A percentile compares a stretch with the other conserved stretches of the same genome.
phyloP scores from a whole-genome alignment of 306 rosid species.

The Rubus parviflorus region DNA sequence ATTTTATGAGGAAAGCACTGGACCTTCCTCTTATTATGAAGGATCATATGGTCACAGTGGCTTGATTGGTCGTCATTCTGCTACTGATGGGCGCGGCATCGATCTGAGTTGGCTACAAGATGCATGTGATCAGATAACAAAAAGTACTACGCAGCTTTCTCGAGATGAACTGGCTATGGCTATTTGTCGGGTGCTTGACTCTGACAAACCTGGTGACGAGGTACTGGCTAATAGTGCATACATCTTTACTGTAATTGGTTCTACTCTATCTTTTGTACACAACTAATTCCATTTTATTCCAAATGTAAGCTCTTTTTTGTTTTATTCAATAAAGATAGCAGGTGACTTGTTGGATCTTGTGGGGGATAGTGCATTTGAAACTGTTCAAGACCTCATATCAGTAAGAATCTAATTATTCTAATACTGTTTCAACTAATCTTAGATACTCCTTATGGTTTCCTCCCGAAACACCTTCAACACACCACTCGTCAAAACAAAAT shows the following conservation, averaged over 20 bases:
- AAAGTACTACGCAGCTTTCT: conserved; percentile 53
- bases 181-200: conserved; percentile 86
- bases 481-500: background rate
- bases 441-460: conserved; percentile 1
- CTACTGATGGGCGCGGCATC: conserved; percentile 37
- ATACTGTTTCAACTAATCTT: conserved; percentile 13
- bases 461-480: background rate
- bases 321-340: conserved; percentile 64
- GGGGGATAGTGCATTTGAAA: conserved; percentile 89
- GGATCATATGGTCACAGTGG: conserved; percentile 29
- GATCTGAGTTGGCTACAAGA: conserved; percentile 77
- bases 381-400: conserved; percentile 74
- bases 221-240: conserved; percentile 40
- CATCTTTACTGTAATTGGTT: conserved; percentile 9
- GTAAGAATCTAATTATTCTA: conserved; percentile 47
- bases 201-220: conserved; percentile 95
- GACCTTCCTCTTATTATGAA: conserved; percentile 45
- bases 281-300: conserved; percentile 26
- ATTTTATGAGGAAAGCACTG: conserved; percentile 47
- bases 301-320: conserved; percentile 18
- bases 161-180: conserved; percentile 87
- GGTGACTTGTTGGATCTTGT: conserved; percentile 89
- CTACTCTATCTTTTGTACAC: conserved; percentile 7
- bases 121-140: conserved; percentile 67
- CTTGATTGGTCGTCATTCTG: conserved; percentile 22